Evolutionary conservation across 2,329 filamentous ascomycete genomes (phyloP).

Genomic region (Helminthosporium solani): DNA sequence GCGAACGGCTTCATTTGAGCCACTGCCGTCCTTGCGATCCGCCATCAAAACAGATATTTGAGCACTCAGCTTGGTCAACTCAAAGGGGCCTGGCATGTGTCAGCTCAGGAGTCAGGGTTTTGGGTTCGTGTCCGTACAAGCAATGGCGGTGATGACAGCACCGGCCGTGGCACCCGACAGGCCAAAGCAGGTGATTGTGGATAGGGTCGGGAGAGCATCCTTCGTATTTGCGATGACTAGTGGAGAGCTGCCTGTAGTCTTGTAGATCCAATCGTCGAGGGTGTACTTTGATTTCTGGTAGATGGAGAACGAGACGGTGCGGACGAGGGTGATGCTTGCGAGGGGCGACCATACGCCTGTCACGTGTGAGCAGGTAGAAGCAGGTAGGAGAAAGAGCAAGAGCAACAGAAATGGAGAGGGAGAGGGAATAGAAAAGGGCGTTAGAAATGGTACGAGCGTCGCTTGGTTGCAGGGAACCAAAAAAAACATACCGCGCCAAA

Average conservation of each 20-base stretch:
- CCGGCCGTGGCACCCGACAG: slow-evolving; percentile 77
- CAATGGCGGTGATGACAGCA: slow-evolving; percentile 75
- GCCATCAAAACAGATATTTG: slow-evolving; percentile 81
- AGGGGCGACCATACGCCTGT: slow-evolving; percentile 74
- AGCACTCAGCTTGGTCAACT: slow-evolving; percentile 84
- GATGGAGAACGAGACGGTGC: slow-evolving; percentile 76
- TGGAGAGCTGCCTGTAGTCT: slow-evolving; percentile 66
- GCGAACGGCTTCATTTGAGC: slow-evolving; percentile 39
- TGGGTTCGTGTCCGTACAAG: slow-evolving; percentile 54
- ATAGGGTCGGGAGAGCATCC: slow-evolving; percentile 69
- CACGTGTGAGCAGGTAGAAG: too few species aligned
- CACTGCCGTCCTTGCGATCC: slow-evolving; percentile 53
- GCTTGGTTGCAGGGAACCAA: too few species aligned
- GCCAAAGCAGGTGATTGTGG: slow-evolving; percentile 74
- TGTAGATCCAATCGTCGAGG: slow-evolving; percentile 69
- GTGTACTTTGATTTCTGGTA: slow-evolving; percentile 76
- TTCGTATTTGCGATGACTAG: slow-evolving; percentile 69
- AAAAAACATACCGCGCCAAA: slow-evolving; percentile 54
- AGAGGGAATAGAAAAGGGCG: too few species aligned
- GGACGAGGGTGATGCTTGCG: slow-evolving; percentile 73
- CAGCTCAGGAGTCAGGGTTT: not conserved
- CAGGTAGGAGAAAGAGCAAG: too few species aligned
- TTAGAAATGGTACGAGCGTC: too few species aligned
- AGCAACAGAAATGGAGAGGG: too few species aligned
- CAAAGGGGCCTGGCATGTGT: slow-evolving; percentile 65